These are phyloP conservation scores for Metarhizium humberi DNA, from an alignment of 2,329 filamentous ascomycete species.

Conservation along the genomic window DNA sequence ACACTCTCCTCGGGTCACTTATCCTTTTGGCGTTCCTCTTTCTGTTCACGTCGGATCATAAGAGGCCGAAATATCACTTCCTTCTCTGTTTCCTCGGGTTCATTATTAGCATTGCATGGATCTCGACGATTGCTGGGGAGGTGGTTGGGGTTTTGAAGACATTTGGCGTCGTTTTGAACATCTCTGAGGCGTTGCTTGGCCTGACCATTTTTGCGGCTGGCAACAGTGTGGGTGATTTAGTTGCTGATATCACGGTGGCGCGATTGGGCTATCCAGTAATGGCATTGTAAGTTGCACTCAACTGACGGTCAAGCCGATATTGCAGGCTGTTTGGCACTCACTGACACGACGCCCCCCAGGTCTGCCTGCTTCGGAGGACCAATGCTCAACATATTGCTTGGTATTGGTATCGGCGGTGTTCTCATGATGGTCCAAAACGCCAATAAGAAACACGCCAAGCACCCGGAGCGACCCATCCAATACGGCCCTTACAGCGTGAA, in stretches of 20 bases:
- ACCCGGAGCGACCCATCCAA: slow-evolving; percentile 53
- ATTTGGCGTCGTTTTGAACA: slow-evolving; percentile 81
- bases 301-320: not conserved
- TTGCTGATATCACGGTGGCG: slow-evolving; percentile 91
- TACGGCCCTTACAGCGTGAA: slow-evolving; percentile 76
- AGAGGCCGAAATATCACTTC: slow-evolving; percentile 64
- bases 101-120: slow-evolving; percentile 87
- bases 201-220: slow-evolving; percentile 94
- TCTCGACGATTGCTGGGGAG: slow-evolving; percentile 89
- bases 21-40: slow-evolving; percentile 58
- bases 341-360: slow-evolving; percentile 20
- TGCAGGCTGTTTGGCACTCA: not conserved
- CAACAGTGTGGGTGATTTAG: slow-evolving; percentile 87
- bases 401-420: slow-evolving; percentile 82
- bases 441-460: slow-evolving; percentile 53
- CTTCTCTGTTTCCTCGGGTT: slow-evolving; percentile 85
- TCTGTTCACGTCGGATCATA: slow-evolving; percentile 55
- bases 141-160: slow-evolving; percentile 93
- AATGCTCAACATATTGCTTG: slow-evolving; percentile 93
- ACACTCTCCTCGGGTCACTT: slow-evolving; percentile 60
- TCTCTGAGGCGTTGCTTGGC: slow-evolving; percentile 89
- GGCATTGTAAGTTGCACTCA: slow-evolving; percentile 52
- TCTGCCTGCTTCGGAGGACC: slow-evolving; percentile 97
- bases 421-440: slow-evolving; percentile 75
- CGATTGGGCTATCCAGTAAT: slow-evolving; percentile 92